Conservation (phyloP, 441 rosid species). For the Croton setiger region DNA sequence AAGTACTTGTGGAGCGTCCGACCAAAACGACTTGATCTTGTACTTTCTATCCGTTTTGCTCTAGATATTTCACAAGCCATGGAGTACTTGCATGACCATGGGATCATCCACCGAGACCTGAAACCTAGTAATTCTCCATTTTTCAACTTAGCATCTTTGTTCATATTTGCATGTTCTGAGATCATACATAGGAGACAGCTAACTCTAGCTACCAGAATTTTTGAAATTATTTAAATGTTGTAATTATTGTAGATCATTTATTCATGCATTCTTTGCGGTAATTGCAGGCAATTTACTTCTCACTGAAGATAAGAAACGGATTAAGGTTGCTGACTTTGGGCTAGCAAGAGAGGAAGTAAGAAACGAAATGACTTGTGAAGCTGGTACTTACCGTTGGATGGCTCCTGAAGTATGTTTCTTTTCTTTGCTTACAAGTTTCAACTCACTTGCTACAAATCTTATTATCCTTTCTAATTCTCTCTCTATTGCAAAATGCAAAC, state of each 20-base stretch:
- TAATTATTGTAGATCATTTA: no score
- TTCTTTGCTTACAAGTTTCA: neutral
- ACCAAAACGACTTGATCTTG: constrained; percentile 38
- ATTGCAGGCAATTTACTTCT: constrained; percentile 56
- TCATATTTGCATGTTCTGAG: no score
- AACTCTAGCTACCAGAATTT: no score
- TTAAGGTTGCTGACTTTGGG: constrained; percentile 64
- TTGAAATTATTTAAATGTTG: no score
- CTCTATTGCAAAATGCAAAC: neutral
- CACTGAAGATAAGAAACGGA: constrained; percentile 35
- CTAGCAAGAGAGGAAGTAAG: constrained; percentile 46
- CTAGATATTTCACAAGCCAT: constrained; percentile 60
- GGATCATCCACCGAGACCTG: constrained; percentile 73
- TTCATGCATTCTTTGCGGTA: neutral
- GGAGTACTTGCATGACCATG: constrained; percentile 61
- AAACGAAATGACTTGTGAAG: constrained; percentile 54
- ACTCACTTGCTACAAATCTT: neutral
- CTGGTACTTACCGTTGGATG: constrained; percentile 78
- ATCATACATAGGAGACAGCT: no score
- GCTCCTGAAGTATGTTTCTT: constrained; percentile 61
- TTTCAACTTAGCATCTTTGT: neutral
- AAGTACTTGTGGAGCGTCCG: constrained; percentile 44
- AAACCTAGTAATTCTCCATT: constrained; percentile 51
- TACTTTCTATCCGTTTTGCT: constrained; percentile 42
- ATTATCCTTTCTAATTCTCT: constrained; percentile 12